Evolutionary conservation across 1,284 basidiomycete species (phyloP), one percentile per base, ranked within the genome.

Genomic region (Pseudozyma tsukubaensis): DNA sequence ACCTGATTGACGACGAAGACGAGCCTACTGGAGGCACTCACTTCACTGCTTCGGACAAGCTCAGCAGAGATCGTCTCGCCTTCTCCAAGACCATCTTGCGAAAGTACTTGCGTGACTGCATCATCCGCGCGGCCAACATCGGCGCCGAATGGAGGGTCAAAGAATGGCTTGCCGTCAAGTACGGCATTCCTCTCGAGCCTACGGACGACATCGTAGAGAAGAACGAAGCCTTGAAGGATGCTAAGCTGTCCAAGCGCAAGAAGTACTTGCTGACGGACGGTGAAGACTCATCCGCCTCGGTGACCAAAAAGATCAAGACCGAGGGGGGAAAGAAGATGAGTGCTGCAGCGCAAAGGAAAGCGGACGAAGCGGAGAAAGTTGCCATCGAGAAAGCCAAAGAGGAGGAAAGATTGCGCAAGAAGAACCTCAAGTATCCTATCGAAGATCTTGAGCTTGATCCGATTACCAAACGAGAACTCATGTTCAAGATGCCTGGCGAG

Each of bases 31-130:
- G 87, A 84, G 91, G 90, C 77, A 86, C 92, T 56, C 91, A 94
- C 87, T 93, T 94, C 81, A 92, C 94, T 5, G 89, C 90, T 66
- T 92, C 91, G 69, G 87, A 88, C 60, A 88, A 89, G 55, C 72
- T 81, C 76, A 95, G 93, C 82, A 93, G 96, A 68, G 96, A 99
- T 85, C 92, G 95, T 61, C 88, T 95, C 37, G 91, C 92, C 19
- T 98, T 97, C 86, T 96, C 94, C 45, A 97, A 97, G 85, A 94
- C 94, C 14, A 96, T 98, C 78, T 89, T 99, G 34, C 93, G 94
- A 73, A 92, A 94, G 40, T 98, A 96, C 86, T 92, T 99, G 54
- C 91, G 93, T 68, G 96, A 98, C 82, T 95, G 93, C 81, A 91
- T 98, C 4, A 90, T 92, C 76, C 91, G 96, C 50, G 94, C 96